Conservation (phyloP, 2,329 filamentous ascomycete species). For the Clonostachys sp. region DNA sequence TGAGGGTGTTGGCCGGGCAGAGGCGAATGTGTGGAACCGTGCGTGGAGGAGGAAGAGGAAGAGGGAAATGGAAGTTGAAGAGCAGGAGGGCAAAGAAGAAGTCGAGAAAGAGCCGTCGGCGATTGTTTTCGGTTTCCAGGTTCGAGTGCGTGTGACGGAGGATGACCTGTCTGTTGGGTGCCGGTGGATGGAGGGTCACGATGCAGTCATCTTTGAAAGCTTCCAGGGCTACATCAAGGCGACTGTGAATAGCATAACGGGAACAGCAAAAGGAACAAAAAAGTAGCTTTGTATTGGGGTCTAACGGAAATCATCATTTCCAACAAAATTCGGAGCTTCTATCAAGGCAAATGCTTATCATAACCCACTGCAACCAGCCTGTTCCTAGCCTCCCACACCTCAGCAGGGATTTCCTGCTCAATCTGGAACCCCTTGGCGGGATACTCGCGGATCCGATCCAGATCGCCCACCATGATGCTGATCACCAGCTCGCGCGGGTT, state of each 20-base stretch:
- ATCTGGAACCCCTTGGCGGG: conserved; percentile 36
- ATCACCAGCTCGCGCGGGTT: conserved; percentile 35
- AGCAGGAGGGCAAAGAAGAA: conserved; percentile 11
- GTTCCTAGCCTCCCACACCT: conserved; percentile 34
- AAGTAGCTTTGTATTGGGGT: too few species aligned
- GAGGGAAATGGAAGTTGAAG: conserved; percentile 41
- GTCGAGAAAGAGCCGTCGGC: conserved; percentile 16
- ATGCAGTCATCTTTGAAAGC: conserved; percentile 76
- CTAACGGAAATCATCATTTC: too few species aligned
- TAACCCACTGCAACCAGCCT: conserved; percentile 32
- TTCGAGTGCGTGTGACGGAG: conserved; percentile 38
- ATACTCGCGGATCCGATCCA: conserved; percentile 36
- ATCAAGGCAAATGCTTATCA: conserved; percentile 28
- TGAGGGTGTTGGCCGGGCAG: conserved; percentile 57
- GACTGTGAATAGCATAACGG: conserved; percentile 7
- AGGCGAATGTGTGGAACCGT: conserved; percentile 75
- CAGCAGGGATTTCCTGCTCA: conserved; percentile 30
- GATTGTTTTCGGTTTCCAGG: conserved; percentile 50
- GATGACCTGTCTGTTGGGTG: conserved; percentile 42
- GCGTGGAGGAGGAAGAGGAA: conserved; percentile 61
- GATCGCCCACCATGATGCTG: conserved; percentile 38
- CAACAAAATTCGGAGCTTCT: background rate
- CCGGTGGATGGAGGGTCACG: conserved; percentile 66
- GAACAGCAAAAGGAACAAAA: too few species aligned
- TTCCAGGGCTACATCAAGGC: conserved; percentile 74